Evolutionary conservation across 2,329 filamentous ascomycete genomes (phyloP), one percentile per base, ranked within the genome.

Genomic region (Epichloe baconii): DNA sequence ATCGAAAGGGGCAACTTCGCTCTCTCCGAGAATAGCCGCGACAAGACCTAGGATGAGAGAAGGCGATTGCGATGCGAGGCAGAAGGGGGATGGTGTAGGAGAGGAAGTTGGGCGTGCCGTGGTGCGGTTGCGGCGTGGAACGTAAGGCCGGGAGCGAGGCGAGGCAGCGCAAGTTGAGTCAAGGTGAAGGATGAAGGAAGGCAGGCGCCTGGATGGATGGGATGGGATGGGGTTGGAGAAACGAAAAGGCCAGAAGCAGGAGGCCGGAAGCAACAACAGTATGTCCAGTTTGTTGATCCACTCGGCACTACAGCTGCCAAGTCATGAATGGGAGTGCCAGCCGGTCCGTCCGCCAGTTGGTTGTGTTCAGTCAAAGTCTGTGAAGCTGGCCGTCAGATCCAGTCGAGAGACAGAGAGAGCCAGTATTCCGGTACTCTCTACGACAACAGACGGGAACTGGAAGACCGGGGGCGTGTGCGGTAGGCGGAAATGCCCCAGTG

Each of bases 51-150:
- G 42, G 50, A 37, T 14, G 42, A 42, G 48, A 53, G 43, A 45
- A 15, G 36, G 47, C 34, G 52, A 46, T 37, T 31, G 47, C 36
- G 40, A 19, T 52, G 21, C 34, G 31, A 53, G 34, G 44, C 23
- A 41, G 8, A 48, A 17, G 17, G 17, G 44, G 45, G 51, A 58
- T 54, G 55, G 48, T 52, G 55, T 55, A 51, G 50, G 54, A 48
- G 50, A 53, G 55, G 26, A 51, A 51, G 50, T 54, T 53, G 52
- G 52, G 48, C 47, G 48, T 47, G 44, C n/a, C 48, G 52, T 41
- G 43, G 46, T 38, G 48, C 44, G 34, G 48, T 48, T 48, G 38
- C 43, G 49, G 47, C 45, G 52, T 52, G 35, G 15, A 50, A 47
- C 37, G 40, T 51, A 53, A 49, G 50, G 44, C 42, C 42, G 44